Evolutionary conservation across 352 stramenopile species (phyloP), one percentile per base, ranked within the genome.

Genomic region (Pythium aquatile): DNA sequence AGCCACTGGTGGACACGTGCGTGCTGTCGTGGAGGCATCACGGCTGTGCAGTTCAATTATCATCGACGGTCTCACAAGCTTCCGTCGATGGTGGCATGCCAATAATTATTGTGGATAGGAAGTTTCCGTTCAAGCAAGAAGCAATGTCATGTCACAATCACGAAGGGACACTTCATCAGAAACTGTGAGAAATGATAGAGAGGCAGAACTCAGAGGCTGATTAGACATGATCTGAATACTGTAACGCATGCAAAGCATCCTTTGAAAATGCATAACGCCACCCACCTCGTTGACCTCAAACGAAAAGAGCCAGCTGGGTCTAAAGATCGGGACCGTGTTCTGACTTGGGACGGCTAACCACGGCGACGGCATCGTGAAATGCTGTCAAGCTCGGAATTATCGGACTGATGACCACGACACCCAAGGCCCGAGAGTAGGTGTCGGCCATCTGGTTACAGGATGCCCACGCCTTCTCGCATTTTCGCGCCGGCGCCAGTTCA

Each of bases 121-220:
- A 24, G 20, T 24, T 42, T 42, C 37, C 37, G 17, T 49, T 49
- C 42, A 49, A 49, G 17, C 17, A 28, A 4, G 2, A 1, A 13
- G 5, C 37, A 5, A 17, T 42, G 37, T 42, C 42, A 49, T 49
- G 42, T 49, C 42, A 24, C 42, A 49, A 49, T 49, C 17, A 28
- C 42, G 42, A 49, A 49, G 42, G 42, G 55, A 28, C 55, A 61
- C 55, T n/a, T 29, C 39, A 35, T 16, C 5, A 49, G 28, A n/a
- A n/a, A 17, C 53, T 58, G 17, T 49, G 10, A 11, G 49, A 58
- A 0, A 24, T 10, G 1, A 58, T 58, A 48, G 10, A 48, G 20
- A 58, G 32, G 14, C 53, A 58, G 53, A 58, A 47, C 32, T 58
- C 53, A 58, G 53, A 13, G 29, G 3, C 48, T 42, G 37, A 42